These are phyloP conservation scores for Aspergillus neotritici DNA, from an alignment of 2,329 filamentous ascomycete genomes.

Conservation along the genomic window DNA sequence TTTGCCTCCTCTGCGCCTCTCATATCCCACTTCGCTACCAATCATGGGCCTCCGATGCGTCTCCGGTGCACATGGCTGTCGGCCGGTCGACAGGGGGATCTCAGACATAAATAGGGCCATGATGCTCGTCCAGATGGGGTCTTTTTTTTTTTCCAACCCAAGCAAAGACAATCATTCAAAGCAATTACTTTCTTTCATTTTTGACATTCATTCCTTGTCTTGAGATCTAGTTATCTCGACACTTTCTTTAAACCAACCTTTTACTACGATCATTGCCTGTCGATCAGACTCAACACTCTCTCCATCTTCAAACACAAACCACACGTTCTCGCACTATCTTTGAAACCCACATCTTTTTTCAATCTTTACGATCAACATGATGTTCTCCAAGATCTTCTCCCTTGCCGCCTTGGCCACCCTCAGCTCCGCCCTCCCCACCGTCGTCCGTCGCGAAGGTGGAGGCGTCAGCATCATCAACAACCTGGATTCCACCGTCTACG, in stretches of 20 bases:
- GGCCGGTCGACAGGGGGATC: too few species aligned
- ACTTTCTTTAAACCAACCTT: slow-evolving; percentile 3
- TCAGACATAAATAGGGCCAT: too few species aligned
- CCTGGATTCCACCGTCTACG: slow-evolving; percentile 33
- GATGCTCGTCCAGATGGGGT: too few species aligned
- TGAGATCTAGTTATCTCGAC: slow-evolving; percentile 3
- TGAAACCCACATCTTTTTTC: slow-evolving; percentile 1
- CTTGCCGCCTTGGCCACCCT: slow-evolving; percentile 29
- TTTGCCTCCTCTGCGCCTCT: too few species aligned
- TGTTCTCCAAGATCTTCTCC: slow-evolving; percentile 35
- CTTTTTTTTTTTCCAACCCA: too few species aligned
- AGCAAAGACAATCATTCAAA: too few species aligned
- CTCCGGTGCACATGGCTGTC: too few species aligned
- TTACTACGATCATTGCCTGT: background rate
- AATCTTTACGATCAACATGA: slow-evolving; percentile 22
- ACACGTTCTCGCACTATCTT: background rate
- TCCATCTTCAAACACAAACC: background rate
- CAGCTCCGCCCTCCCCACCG: slow-evolving; percentile 26
- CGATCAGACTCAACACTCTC: slow-evolving; percentile 1
- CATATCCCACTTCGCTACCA: too few species aligned
- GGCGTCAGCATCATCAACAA: slow-evolving; percentile 36
- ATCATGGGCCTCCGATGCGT: too few species aligned
- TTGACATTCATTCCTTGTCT: slow-evolving; percentile 1
- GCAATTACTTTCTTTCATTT: too few species aligned
- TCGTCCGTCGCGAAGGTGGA: slow-evolving; percentile 24